Percentiles rank a stretch among this genome's conserved stretches.
Conservation (phyloP, 2,329 filamentous ascomycete species). For the Metarhizium guizhouense region DNA sequence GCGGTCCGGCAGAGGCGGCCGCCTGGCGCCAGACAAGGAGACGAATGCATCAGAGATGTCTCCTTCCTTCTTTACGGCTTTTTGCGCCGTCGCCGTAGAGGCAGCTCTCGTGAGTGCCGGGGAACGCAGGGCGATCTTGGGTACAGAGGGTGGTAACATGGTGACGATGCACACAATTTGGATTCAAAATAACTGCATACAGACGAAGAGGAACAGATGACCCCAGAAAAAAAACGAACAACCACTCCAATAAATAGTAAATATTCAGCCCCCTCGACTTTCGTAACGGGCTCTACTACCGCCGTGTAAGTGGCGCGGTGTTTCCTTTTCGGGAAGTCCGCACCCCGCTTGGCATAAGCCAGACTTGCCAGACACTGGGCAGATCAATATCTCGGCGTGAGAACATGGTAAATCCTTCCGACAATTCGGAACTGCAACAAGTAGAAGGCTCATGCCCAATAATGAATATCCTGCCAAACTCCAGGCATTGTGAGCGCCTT, state of each 20-base stretch:
- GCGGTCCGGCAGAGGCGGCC: constrained; percentile 40
- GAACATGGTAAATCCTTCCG: no score
- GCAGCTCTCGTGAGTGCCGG: constrained; percentile 3
- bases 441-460: no score
- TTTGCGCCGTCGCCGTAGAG: constrained; percentile 7
- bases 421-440: no score
- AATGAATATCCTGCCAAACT: no score
- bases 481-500: no score
- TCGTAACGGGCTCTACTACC: not conserved
- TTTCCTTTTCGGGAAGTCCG: constrained; percentile 22
- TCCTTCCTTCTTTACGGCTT: constrained; percentile 40
- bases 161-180: not conserved
- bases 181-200: no score
- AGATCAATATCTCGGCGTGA: no score
- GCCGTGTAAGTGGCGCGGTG: constrained; percentile 12
- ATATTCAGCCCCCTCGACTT: not conserved
- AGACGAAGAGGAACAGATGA: not conserved
- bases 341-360: not conserved
- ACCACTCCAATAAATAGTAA: not conserved
- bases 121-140: constrained; percentile 3
- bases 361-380: not conserved
- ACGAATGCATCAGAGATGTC: constrained; percentile 55
- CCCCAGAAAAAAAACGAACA: not conserved
- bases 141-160: constrained; percentile 9
- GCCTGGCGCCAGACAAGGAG: constrained; percentile 41